Evolutionary conservation across 1,284 basidiomycete species (phyloP).

Genomic region (Gymnopus androsaceus): DNA sequence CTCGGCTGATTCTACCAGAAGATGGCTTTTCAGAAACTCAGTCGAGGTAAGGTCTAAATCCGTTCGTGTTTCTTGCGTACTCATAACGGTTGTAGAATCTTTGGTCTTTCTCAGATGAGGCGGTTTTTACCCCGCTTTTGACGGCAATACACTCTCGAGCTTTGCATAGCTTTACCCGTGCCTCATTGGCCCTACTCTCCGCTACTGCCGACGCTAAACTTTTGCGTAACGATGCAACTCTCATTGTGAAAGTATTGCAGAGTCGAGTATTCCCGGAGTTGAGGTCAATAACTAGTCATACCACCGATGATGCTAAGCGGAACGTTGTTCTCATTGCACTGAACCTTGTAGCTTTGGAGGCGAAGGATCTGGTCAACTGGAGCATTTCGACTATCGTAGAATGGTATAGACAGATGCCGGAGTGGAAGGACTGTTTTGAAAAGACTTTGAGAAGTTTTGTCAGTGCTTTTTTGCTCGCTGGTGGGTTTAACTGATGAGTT

Average conservation of each 20-base stretch:
- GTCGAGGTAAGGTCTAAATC: not conserved
- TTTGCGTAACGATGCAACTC: slow-evolving; percentile 8
- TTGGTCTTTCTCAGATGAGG: slow-evolving; percentile 11
- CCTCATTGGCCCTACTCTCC: slow-evolving; percentile 4
- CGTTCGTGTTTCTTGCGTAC: not conserved
- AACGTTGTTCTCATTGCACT: slow-evolving; percentile 10
- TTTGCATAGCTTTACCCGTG: slow-evolving; percentile 15
- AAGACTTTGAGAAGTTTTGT: slow-evolving; percentile 9
- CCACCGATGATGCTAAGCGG: slow-evolving; percentile 2
- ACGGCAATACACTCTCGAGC: slow-evolving; percentile 18
- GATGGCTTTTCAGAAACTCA: slow-evolving; percentile 9
- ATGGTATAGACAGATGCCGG: slow-evolving; percentile 10
- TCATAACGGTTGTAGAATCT: not conserved
- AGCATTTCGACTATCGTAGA: slow-evolving; percentile 7
- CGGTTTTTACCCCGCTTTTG: slow-evolving; percentile 17
- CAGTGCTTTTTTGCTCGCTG: not conserved
- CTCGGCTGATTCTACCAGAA: slow-evolving; percentile 1
- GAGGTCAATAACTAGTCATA: slow-evolving; percentile 1
- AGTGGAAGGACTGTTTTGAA: slow-evolving; percentile 14
- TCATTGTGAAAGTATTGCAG: slow-evolving; percentile 16
- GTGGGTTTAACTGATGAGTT: not conserved
- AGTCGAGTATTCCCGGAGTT: slow-evolving; percentile 16
- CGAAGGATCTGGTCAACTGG: slow-evolving; percentile 6
- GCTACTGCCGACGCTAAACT: not conserved
- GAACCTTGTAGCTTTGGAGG: slow-evolving; percentile 2